Evolutionary conservation across 2,329 filamentous ascomycete genomes (phyloP).

Genomic region (Uncinocarpus reesii): DNA sequence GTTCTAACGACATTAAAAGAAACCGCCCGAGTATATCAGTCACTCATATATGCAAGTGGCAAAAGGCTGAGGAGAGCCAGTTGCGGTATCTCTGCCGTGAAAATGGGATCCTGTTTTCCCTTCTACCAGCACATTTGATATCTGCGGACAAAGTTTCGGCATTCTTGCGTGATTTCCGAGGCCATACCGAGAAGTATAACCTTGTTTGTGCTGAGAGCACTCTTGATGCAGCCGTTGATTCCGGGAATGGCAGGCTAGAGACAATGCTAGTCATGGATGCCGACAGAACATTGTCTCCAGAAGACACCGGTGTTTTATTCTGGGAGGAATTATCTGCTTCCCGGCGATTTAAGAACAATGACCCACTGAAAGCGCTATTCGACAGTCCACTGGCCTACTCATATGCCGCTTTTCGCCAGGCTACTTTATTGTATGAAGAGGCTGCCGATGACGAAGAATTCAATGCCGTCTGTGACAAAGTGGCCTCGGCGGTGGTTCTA

Average conservation of each 20-base stretch:
- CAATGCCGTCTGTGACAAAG: constrained; percentile 36
- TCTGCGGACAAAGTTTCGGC: constrained; percentile 16
- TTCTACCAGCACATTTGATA: constrained; percentile 16
- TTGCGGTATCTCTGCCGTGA: constrained; percentile 38
- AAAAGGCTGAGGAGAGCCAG: constrained; percentile 36
- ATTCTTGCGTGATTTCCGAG: constrained; percentile 32
- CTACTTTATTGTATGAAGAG: constrained; percentile 45
- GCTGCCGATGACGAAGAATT: constrained; percentile 30
- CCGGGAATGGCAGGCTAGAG: constrained; percentile 21
- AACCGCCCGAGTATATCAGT: constrained; percentile 28
- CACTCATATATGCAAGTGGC: constrained; percentile 40
- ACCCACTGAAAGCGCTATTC: constrained; percentile 40
- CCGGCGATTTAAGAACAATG: constrained; percentile 9
- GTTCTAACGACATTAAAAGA: constrained; percentile 31
- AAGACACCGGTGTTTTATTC: constrained; percentile 45
- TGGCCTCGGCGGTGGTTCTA: constrained; percentile 37
- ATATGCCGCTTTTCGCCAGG: constrained; percentile 47
- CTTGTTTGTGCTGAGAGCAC: constrained; percentile 20
- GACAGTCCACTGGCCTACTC: constrained; percentile 40
- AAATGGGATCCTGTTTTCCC: constrained; percentile 41
- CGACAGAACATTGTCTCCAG: constrained; percentile 45
- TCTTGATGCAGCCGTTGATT: constrained; percentile 29
- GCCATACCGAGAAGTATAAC: constrained; percentile 36
- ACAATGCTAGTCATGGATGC: constrained; percentile 49
- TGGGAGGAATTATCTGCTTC: constrained; percentile 31